Base-by-base conservation (phyloP, 129 eudicot genomes). In the Rutidosis leptorrhynchoides region DNA sequence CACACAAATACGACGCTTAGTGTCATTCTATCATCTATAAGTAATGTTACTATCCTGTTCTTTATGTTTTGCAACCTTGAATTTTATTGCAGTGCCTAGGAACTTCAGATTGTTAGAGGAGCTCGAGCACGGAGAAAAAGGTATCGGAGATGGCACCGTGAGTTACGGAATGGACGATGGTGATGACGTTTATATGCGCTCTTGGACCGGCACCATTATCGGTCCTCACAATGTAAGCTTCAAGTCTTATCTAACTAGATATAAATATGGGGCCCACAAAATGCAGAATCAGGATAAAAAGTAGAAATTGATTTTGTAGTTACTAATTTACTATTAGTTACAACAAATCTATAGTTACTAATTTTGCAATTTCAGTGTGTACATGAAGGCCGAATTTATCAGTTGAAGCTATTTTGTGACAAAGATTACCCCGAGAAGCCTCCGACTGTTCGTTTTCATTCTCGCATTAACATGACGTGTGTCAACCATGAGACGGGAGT, bases 341-440 rank as follows among this genome's bases (percentile, higher is more conserved):
- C 35, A 30, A 30, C 35, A 30, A 7, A 5, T 35, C 2, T 40
- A 11, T 40, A 12, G 4, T 11, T 3, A 40, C n/a, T n/a, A n/a
- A n/a, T n/a, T 46, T 4, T 48, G 42, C 49, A 55, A 16, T 78
- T 79, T 56, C 90, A 90, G 97, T 81, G 88, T 57, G 95, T 90
- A 27, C 97, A 90, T 60, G 97, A 90, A 81, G 96, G 96, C 23
- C 95, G 96, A n/a, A 89, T 89, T n/a, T 89, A 89, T 81, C 88
- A 81, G 60, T 77, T 90, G 84, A 90, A 90, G 88, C 80, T 90
- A 12, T 90, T 90, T 62, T 90, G 97, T 67, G 97, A 90, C 88
- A 90, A 90, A 78, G 97, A 90, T 80, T 90, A 90, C 61, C 97
- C 97, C 0, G 97, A 90, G 86, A 90, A 90, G 85, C 84, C 95